Conservation (phyloP, 176 grass and related monocot genomes). For the Guadua angustifolia region DNA sequence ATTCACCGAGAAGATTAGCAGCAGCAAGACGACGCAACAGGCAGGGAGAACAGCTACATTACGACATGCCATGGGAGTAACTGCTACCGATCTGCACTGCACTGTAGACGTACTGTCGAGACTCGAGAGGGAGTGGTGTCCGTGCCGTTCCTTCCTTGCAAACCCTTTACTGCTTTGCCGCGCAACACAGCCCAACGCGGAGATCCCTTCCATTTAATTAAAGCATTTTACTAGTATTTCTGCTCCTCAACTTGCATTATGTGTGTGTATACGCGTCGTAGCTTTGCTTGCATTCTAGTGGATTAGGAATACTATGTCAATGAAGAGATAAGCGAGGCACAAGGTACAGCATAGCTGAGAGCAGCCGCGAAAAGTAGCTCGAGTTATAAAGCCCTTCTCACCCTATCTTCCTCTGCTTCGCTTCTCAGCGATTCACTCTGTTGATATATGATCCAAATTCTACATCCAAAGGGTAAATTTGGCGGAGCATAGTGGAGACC, state of each 20-base stretch:
- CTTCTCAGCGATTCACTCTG: background rate
- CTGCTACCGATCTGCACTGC: background rate
- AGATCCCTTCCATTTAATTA: slow-evolving; percentile 31
- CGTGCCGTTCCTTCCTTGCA: background rate
- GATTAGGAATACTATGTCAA: background rate
- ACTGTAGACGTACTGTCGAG: background rate
- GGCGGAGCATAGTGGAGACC: no score
- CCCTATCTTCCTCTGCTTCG: background rate
- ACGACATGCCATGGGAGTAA: background rate
- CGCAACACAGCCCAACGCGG: background rate
- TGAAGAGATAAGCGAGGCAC: background rate
- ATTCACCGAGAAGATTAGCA: background rate
- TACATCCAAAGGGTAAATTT: no score
- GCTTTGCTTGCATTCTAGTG: background rate
- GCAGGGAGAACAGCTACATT: background rate
- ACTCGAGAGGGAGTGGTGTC: background rate
- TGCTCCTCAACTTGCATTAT: background rate
- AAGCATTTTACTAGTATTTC: background rate
- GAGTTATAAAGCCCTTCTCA: background rate
- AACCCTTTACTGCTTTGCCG: background rate
- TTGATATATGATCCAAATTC: no score
- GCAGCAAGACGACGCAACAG: background rate
- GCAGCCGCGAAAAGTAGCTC: slow-evolving; percentile 12
- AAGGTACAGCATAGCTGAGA: background rate
- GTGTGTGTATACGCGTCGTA: background rate